phyloP scores from a whole-genome alignment of 108 stramenopile species.

The Cyclotella kingstonii region DNA sequence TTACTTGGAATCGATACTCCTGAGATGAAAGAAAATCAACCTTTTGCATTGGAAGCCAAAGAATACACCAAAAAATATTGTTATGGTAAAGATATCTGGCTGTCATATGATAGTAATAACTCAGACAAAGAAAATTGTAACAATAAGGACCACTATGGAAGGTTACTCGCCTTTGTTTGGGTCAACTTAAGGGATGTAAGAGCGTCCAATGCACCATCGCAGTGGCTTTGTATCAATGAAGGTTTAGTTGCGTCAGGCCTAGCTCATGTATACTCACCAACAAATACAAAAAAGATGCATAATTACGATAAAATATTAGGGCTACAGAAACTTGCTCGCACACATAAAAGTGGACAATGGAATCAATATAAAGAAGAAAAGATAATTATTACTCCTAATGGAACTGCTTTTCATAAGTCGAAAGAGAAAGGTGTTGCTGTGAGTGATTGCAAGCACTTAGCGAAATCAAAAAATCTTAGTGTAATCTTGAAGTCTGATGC shows the following conservation, averaged over 20 bases:
- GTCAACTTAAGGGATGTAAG: constrained; percentile 28
- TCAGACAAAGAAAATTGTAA: constrained; percentile 22
- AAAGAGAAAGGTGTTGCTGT: constrained; percentile 8
- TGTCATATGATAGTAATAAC: constrained; percentile 31
- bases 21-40: constrained; percentile 75
- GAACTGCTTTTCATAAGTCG: constrained; percentile 65
- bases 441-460: constrained; percentile 56
- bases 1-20: constrained; percentile 80
- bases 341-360: constrained; percentile 40
- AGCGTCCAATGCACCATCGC: constrained; percentile 1
- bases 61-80: constrained; percentile 64
- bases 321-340: constrained; percentile 53
- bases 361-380: constrained; percentile 40
- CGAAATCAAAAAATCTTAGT: constrained; percentile 40
- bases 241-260: constrained; percentile 67
- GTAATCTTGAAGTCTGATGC: constrained; percentile 50
- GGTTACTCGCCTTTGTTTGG: constrained; percentile 63
- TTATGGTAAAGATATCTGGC: constrained; percentile 54
- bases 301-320: constrained; percentile 63
- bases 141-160: constrained; percentile 72
- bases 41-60: constrained; percentile 77
- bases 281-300: constrained; percentile 37
- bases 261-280: constrained; percentile 57
- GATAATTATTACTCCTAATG: constrained; percentile 58
- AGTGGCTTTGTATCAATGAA: constrained; percentile 78